Evolutionary conservation across 345 rosid species (phyloP).

Genomic region (Aurinia saxatilis): DNA sequence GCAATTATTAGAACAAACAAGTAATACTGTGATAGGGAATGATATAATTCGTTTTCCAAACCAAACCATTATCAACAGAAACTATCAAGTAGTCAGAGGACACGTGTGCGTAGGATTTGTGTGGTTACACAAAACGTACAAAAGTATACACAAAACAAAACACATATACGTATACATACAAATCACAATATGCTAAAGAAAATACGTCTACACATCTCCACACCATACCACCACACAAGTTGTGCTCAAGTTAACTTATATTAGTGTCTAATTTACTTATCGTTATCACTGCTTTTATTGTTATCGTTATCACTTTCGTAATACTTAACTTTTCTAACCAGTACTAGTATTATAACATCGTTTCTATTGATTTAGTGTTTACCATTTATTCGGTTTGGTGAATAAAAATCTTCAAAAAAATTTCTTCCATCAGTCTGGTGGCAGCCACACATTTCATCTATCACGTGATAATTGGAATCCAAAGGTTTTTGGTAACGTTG

Average conservation of each 20-base stretch:
- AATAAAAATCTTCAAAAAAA: no score
- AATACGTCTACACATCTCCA: not conserved
- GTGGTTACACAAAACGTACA: not conserved
- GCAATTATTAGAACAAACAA: not conserved
- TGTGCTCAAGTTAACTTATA: not conserved
- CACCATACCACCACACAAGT: not conserved
- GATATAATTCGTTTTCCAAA: not conserved
- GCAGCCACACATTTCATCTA: no score
- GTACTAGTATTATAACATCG: not conserved
- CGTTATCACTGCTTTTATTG: not conserved
- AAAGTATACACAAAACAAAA: no score
- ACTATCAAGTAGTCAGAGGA: not conserved
- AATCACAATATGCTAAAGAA: not conserved
- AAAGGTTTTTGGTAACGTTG: no score
- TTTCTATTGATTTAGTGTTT: no score
- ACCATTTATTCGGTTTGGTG: no score
- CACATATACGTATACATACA: not conserved
- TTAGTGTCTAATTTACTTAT: no score
- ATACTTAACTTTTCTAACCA: not conserved
- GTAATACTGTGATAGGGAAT: not conserved
- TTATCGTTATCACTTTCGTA: not conserved
- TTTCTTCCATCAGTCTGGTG: no score
- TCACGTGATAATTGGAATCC: no score
- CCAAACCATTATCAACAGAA: not conserved
- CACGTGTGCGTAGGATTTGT: not conserved